Evolutionary conservation across 768 basidiomycete genomes (phyloP).

Genomic region (Suillus luteus): DNA sequence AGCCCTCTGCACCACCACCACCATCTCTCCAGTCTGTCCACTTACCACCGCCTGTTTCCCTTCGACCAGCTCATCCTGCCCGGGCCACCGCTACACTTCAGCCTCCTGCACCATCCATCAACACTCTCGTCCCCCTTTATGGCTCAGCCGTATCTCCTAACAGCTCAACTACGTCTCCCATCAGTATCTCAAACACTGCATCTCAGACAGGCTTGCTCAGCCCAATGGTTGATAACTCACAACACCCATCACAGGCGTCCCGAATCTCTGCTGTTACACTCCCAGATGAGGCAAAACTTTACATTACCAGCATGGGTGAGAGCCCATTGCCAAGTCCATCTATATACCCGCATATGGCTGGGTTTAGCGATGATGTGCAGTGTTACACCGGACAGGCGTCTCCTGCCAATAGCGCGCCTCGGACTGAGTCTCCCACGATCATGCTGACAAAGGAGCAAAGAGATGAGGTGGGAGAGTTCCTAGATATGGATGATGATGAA

Average conservation of each 20-base stretch:
- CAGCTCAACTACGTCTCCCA: conserved; percentile 17
- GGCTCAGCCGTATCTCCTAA: conserved; percentile 2
- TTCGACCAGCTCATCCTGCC: conserved; percentile 9
- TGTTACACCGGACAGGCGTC: conserved; percentile 6
- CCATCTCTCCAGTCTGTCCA: conserved; percentile 11
- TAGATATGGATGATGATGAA: conserved; percentile 55
- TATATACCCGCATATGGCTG: conserved; percentile 15
- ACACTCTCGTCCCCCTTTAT: conserved; percentile 21
- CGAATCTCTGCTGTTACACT: conserved; percentile 62
- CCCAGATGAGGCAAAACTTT: conserved; percentile 76
- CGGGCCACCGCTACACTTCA: conserved; percentile 33
- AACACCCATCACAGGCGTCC: conserved; percentile 60
- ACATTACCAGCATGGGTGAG: conserved; percentile 68
- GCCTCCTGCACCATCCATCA: conserved; percentile 36
- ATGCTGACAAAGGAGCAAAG: conserved; percentile 14
- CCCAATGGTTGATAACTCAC: conserved; percentile 34
- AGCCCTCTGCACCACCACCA: conserved; percentile 12
- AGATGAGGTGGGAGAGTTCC: conserved; percentile 54
- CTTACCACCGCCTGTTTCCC: not conserved
- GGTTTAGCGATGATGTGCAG: conserved; percentile 8
- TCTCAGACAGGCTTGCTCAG: conserved; percentile 20
- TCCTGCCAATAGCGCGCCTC: not conserved
- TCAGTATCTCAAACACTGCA: conserved; percentile 21
- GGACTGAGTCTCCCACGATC: conserved; percentile 16
- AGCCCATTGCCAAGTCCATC: conserved; percentile 59